Percentiles rank a stretch among this genome's conserved stretches.
phyloP scores from a whole-genome alignment of 768 basidiomycete genomes.

The Cystofilobasidium bisporidii region DNA sequence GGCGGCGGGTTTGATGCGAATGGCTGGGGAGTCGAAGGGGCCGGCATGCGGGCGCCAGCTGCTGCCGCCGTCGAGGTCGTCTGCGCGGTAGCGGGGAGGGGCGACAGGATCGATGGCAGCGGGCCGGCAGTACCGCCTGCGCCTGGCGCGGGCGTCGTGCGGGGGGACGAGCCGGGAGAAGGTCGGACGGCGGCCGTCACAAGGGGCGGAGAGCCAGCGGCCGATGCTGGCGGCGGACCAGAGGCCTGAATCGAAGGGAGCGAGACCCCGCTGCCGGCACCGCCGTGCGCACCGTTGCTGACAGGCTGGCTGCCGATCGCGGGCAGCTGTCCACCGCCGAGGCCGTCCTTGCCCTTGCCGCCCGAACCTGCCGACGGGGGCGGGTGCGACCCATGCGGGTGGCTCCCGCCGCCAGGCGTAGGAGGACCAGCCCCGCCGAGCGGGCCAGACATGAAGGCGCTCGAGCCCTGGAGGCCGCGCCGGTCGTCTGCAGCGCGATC shows the following conservation, averaged over 20 bases:
- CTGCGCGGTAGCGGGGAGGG: conserved; percentile 9
- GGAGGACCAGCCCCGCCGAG: neutral
- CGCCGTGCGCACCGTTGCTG: neutral
- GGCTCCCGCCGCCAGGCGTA: neutral
- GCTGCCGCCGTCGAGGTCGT: conserved; percentile 28
- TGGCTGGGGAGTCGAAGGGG: conserved; percentile 1
- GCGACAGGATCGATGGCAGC: neutral
- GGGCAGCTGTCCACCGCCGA: neutral
- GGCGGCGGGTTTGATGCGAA: conserved; percentile 24
- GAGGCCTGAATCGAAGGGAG: neutral
- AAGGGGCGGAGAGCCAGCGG: neutral
- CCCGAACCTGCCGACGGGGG: neutral
- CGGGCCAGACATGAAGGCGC: conserved; percentile 8
- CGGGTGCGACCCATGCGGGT: neutral
- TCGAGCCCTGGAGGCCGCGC: neutral
- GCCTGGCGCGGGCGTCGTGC: neutral
- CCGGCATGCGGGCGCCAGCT: conserved; percentile 9
- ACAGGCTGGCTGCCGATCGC: neutral
- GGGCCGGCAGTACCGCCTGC: neutral
- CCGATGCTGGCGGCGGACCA: neutral
- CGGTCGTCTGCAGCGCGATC: neutral
- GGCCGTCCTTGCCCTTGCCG: neutral
- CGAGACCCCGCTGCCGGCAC: neutral
- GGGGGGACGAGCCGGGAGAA: neutral
- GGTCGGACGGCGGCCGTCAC: neutral